phyloP scores from a whole-genome alignment of 495 filamentous ascomycete genomes.

The Chaetomidium leptoderma region DNA sequence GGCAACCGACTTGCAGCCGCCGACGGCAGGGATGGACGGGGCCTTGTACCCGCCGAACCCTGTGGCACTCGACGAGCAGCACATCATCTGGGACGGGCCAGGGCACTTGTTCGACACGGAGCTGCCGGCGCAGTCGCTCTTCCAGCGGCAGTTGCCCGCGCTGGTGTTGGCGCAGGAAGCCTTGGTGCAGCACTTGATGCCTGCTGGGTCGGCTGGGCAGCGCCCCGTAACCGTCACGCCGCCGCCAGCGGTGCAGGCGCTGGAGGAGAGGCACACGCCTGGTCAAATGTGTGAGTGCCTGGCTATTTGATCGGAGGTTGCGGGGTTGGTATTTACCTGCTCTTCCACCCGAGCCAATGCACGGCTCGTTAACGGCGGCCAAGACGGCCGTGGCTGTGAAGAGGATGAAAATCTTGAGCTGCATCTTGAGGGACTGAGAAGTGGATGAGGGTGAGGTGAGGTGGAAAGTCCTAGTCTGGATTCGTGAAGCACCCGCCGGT shows the following conservation, averaged over 20 bases:
- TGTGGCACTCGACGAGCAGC: constrained; percentile 31
- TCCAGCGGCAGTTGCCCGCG: constrained; percentile 37
- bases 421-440: not conserved
- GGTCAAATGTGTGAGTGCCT: not conserved
- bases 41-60: constrained; percentile 32
- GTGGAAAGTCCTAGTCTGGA: not conserved
- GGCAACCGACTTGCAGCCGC: constrained; percentile 36
- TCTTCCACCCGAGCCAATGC: constrained; percentile 29
- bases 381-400: constrained; percentile 21
- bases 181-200: constrained; percentile 44
- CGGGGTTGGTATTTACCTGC: constrained; percentile 19
- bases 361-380: constrained; percentile 38
- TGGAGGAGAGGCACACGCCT: constrained; percentile 37
- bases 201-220: constrained; percentile 35
- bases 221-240: constrained; percentile 32
- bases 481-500: too few species aligned
- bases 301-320: not conserved
- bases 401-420: constrained; percentile 15
- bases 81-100: constrained; percentile 37
- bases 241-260: constrained; percentile 30
- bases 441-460: not conserved
- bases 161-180: constrained; percentile 30
- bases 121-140: constrained; percentile 34
- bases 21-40: constrained; percentile 31
- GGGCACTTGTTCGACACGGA: constrained; percentile 34